Base-by-base conservation (phyloP, 139 green algal species). In the Chlamydomonas eustigma region DNA sequence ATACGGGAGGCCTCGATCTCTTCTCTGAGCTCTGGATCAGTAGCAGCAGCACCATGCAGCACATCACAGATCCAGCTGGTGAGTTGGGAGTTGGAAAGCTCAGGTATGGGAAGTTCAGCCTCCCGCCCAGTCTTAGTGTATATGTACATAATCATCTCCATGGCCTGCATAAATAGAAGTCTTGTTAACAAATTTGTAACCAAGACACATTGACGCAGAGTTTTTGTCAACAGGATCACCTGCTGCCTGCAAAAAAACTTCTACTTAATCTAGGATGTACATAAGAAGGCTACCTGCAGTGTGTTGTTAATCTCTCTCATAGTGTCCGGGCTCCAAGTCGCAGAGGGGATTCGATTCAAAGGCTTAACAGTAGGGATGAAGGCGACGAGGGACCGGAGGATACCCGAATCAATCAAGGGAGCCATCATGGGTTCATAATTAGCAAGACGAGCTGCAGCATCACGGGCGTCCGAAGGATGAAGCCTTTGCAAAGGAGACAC, bases 251-350 rank as follows among this genome's bases (percentile, higher is more conserved):
- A n/a, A n/a, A n/a, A n/a, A n/a, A n/a, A n/a, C n/a, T n/a, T n/a
- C n/a, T n/a, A n/a, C n/a, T n/a, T n/a, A n/a, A n/a, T n/a, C n/a
- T n/a, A n/a, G n/a, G n/a, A n/a, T n/a, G n/a, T n/a, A n/a, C n/a
- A n/a, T n/a, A n/a, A n/a, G n/a, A n/a, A n/a, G n/a, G n/a, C 12
- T 18, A 58, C 44, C 44, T 58, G 44, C 65, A 72, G 8, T 6
- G 65, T 44, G 65, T 72, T 39, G 65, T 72, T 72, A 22, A 72
- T 72, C 65, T 72, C 65, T 8, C 65, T n/a, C 24, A 72, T 33
- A 4, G 65, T 34, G 5, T 72, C 65, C 4, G 8, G 4, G 24
- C 65, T 34, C 65, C 65, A 72, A 33, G 28, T 33, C 3, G 33
- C 8, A 6, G 58, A 5, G 6, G 58, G 58, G 3, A 72, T 33